phyloP scores from a whole-genome alignment of 2,329 filamentous ascomycete species.

The Colletotrichum agaves region DNA sequence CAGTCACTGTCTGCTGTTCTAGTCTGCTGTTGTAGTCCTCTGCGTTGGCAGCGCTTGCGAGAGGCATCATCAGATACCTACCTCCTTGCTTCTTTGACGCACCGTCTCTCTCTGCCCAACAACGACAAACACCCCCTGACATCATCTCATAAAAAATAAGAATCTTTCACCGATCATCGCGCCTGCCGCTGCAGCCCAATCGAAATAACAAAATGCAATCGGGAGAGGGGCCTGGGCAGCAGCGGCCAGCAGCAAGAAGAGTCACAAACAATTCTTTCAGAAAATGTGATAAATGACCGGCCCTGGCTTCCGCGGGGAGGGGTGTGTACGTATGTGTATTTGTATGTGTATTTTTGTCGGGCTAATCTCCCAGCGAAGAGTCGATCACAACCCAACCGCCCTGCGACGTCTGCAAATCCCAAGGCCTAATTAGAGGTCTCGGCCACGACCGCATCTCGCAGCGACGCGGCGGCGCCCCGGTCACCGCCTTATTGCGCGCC shows the following conservation, averaged over 20 bases:
- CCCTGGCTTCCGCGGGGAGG: background rate
- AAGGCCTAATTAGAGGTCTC: constrained; percentile 22
- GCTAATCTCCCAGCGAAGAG: constrained; percentile 20
- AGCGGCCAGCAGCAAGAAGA: background rate
- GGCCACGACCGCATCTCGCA: constrained; percentile 12
- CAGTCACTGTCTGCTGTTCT: background rate
- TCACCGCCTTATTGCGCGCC: too few species aligned
- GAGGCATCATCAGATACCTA: background rate
- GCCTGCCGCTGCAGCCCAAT: constrained; percentile 19
- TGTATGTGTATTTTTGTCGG: background rate
- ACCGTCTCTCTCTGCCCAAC: background rate
- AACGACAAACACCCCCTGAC: background rate
- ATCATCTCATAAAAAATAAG: background rate
- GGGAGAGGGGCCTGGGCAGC: background rate
- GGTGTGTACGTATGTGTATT: too few species aligned
- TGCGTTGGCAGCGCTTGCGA: constrained; percentile 9
- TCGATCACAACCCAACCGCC: constrained; percentile 11
- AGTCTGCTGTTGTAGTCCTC: background rate
- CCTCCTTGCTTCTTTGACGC: background rate
- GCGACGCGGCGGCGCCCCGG: background rate
- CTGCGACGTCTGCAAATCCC: background rate
- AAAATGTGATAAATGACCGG: constrained; percentile 22
- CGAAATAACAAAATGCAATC: constrained; percentile 8
- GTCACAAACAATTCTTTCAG: background rate
- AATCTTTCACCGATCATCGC: background rate